Percentiles rank a stretch among this genome's conserved stretches.
Conservation (phyloP, 2,329 filamentous ascomycete species). For the Phyllosticta citribraziliensis region DNA sequence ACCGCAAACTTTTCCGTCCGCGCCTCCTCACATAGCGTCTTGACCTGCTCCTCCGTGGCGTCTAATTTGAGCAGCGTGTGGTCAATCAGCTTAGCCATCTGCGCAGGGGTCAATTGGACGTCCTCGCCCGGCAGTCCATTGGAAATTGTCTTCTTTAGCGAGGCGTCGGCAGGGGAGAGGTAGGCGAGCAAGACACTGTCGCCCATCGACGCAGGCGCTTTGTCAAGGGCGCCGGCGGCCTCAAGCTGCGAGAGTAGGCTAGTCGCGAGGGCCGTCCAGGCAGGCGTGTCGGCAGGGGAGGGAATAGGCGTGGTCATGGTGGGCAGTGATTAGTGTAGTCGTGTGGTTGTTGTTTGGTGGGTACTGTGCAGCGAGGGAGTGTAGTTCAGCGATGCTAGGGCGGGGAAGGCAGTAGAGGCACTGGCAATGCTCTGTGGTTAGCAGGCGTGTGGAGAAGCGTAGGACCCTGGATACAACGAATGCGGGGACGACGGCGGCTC, state of each 20-base stretch:
- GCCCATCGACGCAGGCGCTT: background rate
- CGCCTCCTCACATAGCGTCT: conserved; percentile 47
- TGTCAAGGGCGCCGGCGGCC: background rate
- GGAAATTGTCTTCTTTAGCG: too few relatives aligned
- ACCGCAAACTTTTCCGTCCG: conserved; percentile 37
- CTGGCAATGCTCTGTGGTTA: too few relatives aligned
- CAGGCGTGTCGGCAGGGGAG: background rate
- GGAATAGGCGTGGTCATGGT: conserved; percentile 1
- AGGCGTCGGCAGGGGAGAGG: too few relatives aligned
- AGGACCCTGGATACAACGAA: too few relatives aligned
- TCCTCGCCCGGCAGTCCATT: too few relatives aligned
- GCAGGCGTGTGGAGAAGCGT: too few relatives aligned
- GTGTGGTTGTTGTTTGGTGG: too few relatives aligned
- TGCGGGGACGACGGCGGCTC: too few relatives aligned
- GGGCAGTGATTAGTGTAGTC: background rate
- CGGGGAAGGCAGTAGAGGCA: too few relatives aligned
- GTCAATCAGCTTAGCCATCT: conserved; percentile 32
- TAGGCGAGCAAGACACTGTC: too few relatives aligned
- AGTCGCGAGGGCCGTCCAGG: background rate
- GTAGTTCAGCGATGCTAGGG: too few relatives aligned
- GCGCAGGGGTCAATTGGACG: background rate
- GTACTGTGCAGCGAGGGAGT: too few relatives aligned
- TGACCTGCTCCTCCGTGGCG: conserved; percentile 39
- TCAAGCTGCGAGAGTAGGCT: background rate
- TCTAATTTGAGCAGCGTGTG: conserved; percentile 43